Evolutionary conservation across 2,329 filamentous ascomycete genomes (phyloP).

Genomic region (Delphinella strobiligena): DNA sequence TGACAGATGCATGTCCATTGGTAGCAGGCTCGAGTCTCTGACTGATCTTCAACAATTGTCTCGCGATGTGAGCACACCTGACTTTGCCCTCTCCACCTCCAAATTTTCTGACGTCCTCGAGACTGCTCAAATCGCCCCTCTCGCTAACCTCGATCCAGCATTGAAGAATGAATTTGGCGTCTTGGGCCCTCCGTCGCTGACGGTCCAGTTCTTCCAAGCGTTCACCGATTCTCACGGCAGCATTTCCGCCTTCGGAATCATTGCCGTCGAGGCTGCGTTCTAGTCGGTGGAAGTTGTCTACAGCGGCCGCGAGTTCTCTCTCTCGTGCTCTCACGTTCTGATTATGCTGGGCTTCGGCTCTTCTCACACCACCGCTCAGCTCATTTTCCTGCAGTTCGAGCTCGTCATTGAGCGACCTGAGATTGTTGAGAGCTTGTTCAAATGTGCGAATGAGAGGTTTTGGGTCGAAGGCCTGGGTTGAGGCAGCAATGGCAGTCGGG

Average conservation of each 20-base stretch:
- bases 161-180: constrained; percentile 89
- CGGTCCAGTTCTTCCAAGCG: constrained; percentile 87
- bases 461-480: constrained; percentile 58
- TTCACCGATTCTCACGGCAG: constrained; percentile 90
- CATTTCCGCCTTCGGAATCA: constrained; percentile 58
- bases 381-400: constrained; percentile 86
- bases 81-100: constrained; percentile 87
- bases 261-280: constrained; percentile 60
- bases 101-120: constrained; percentile 78
- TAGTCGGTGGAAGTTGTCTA: constrained; percentile 80
- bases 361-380: constrained; percentile 74
- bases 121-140: constrained; percentile 68
- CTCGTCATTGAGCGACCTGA: constrained; percentile 65
- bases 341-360: constrained; percentile 84
- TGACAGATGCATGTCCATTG: neutral
- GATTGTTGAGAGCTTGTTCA: constrained; percentile 60
- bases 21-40: constrained; percentile 62
- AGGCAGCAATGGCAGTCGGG: constrained; percentile 20
- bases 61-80: constrained; percentile 82
- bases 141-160: constrained; percentile 96
- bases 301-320: constrained; percentile 80
- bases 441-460: constrained; percentile 95
- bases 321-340: constrained; percentile 81
- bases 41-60: constrained; percentile 88
- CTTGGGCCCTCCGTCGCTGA: constrained; percentile 77